These are phyloP conservation scores for Hyphodiscus hymeniophilus DNA, from an alignment of 495 filamentous ascomycete genomes.

Conservation along the genomic window DNA sequence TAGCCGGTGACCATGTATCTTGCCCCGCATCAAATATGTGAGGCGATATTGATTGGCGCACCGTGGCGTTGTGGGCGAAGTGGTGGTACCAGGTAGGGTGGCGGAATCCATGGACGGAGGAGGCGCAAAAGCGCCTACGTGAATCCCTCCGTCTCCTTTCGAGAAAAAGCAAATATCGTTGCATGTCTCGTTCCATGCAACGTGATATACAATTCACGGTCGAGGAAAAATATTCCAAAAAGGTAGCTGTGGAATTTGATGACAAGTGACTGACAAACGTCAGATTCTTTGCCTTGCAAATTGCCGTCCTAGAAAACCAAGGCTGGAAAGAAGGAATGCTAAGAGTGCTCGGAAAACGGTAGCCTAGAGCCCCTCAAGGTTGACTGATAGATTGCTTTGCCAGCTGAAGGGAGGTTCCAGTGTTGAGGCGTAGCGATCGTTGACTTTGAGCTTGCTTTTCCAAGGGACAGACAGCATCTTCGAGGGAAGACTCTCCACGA, in stretches of 20 bases:
- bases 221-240: not conserved
- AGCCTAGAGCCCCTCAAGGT: too few species aligned
- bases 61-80: too few species aligned
- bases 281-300: too few species aligned
- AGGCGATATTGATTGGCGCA: not conserved
- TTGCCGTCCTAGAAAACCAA: too few species aligned
- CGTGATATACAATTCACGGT: not conserved
- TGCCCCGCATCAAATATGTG: not conserved
- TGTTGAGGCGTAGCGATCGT: too few species aligned
- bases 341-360: too few species aligned
- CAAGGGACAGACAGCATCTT: too few species aligned
- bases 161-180: not conserved
- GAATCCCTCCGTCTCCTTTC: not conserved
- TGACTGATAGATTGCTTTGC: too few species aligned
- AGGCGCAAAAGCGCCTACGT: constrained; percentile 9
- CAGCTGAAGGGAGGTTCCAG: too few species aligned
- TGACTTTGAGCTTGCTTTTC: too few species aligned
- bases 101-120: constrained; percentile 10
- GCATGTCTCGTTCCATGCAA: not conserved
- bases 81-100: constrained; percentile 3
- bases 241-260: not conserved
- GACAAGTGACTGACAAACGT: not conserved
- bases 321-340: too few species aligned
- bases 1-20: not conserved
- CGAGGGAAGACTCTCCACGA: too few species aligned